These are phyloP conservation scores for Davidsoniella eucalypti DNA, from an alignment of 2,329 filamentous ascomycete species.

Conservation along the genomic window DNA sequence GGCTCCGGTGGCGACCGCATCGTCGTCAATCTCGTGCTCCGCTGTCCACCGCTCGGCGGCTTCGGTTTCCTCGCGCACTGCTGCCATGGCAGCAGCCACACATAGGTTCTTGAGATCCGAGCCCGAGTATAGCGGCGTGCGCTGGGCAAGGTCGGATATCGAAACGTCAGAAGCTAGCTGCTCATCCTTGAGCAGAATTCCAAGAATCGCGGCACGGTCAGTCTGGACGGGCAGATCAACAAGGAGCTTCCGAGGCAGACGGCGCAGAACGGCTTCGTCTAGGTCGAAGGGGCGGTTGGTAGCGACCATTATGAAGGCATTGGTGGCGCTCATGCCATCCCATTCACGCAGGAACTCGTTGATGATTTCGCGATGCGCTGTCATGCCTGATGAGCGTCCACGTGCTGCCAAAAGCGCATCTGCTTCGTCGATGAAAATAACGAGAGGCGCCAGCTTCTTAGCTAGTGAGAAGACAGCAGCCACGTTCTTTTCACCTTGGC, in stretches of 20 bases:
- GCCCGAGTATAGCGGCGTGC: conserved; percentile 64
- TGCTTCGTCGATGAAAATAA: conserved; percentile 95
- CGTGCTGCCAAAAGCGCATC: conserved; percentile 80
- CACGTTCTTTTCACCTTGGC: conserved; percentile 92
- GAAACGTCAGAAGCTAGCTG: conserved; percentile 42
- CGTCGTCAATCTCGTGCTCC: conserved; percentile 19
- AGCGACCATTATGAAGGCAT: conserved; percentile 94
- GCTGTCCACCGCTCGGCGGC: conserved; percentile 17
- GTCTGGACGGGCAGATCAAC: conserved; percentile 53
- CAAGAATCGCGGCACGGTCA: conserved; percentile 52
- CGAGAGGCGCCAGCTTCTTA: conserved; percentile 76
- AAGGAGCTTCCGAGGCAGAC: conserved; percentile 54
- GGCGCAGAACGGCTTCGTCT: conserved; percentile 70
- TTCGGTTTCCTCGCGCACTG: conserved; percentile 55
- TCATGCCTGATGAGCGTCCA: conserved; percentile 45
- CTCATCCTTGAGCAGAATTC: conserved; percentile 56
- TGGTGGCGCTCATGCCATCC: conserved; percentile 72
- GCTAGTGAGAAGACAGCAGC: conserved; percentile 81
- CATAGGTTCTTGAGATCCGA: conserved; percentile 72
- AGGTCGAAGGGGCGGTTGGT: conserved; percentile 92
- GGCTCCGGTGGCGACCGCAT: conserved; percentile 18
- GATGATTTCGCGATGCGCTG: conserved; percentile 71
- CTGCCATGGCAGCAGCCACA: conserved; percentile 63
- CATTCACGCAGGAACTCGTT: conserved; percentile 95
- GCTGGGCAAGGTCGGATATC: conserved; percentile 43